A percentile compares a stretch with the other conserved stretches of the same genome.
Conservation (phyloP, 2,329 filamentous ascomycete genomes). For the Parascedosporium putredinis region DNA sequence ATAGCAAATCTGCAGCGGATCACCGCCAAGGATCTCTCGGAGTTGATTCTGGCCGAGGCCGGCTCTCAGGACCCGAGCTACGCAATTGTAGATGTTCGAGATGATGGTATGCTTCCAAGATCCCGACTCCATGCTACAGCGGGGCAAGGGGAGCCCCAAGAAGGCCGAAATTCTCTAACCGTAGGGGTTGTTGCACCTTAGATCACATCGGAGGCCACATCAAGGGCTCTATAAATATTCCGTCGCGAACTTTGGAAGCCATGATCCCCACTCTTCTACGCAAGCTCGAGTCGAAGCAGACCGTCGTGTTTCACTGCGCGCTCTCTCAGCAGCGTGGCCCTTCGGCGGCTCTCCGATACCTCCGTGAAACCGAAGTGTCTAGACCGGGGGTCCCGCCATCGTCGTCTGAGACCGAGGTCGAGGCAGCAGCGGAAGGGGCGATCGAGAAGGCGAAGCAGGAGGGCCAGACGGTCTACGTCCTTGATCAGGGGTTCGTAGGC, state of each 20-base stretch:
- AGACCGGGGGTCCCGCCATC: not conserved
- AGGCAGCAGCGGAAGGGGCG: conserved; percentile 8
- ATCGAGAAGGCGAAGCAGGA: conserved; percentile 15
- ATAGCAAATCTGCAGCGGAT: conserved; percentile 58
- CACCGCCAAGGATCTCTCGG: conserved; percentile 56
- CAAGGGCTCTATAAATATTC: conserved; percentile 62
- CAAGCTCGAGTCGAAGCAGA: conserved; percentile 64
- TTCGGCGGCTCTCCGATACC: conserved; percentile 68
- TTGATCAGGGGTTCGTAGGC: conserved; percentile 73
- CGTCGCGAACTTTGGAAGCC: conserved; percentile 61
- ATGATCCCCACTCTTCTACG: conserved; percentile 75
- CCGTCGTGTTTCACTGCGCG: conserved; percentile 89
- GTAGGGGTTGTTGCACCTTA: conserved; percentile 20
- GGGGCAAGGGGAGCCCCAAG: no score
- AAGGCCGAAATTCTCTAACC: not conserved
- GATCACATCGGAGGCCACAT: conserved; percentile 93
- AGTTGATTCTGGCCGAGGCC: conserved; percentile 43
- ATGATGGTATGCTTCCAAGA: conserved; percentile 49
- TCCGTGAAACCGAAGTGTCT: conserved; percentile 44
- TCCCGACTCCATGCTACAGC: no score
- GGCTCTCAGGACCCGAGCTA: conserved; percentile 34
- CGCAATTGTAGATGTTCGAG: conserved; percentile 81
- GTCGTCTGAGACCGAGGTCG: conserved; percentile 6
- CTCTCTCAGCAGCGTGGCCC: conserved; percentile 87
- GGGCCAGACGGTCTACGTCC: conserved; percentile 67